Base-by-base conservation (phyloP, 371 early-diverging fungal species). In the Circinella umbellata region DNA sequence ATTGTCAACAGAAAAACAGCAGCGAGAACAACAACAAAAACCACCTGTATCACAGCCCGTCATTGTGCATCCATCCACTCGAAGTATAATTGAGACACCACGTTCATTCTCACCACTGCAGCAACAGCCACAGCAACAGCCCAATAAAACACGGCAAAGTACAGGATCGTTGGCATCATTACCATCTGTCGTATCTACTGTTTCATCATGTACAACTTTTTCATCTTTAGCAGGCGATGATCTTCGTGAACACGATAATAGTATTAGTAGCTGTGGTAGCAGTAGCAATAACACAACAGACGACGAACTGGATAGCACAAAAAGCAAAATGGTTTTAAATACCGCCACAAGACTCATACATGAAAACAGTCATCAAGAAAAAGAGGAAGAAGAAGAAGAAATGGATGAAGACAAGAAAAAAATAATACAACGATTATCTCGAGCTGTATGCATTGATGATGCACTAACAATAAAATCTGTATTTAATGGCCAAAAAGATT, bases 361-460 rank as follows among this genome's bases (percentile, higher is more conserved):
- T 27, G 27, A 27, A 27, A 27, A 27, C 27, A 2, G 27, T 2
- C 27, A 2, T 9, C 42, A 42, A 42, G 38, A 60, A 60, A 60
- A 60, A 20, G 60, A 60, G 36, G 11, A 60, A 37, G 46, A 4
- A 17, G 46, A 61, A 17, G 39, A 46, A 61, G 27, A 61, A 34
- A 17, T 37, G 37, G 9, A 61, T 20, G 46, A 51, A 8, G 15
- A 8, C 3, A 51, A 7, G 10, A 61, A 35, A n/a, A 42, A 63
- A 46, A 35, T 48, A n/a, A 47, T 68, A 37, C 47, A 42, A 15
- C 62, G 48, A 7, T 20, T 71, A 17, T 34, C 61, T 55, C 69
- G 74, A 18, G 77, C 77, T 35, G 75, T 74, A 4, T 74, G 75
- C 60, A 72, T 64, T 15, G 78, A 75, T 47, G 68, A 77, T 53